Conservation (phyloP, 1,139 yeast genomes). For the Geotrichum phurueaensis region DNA sequence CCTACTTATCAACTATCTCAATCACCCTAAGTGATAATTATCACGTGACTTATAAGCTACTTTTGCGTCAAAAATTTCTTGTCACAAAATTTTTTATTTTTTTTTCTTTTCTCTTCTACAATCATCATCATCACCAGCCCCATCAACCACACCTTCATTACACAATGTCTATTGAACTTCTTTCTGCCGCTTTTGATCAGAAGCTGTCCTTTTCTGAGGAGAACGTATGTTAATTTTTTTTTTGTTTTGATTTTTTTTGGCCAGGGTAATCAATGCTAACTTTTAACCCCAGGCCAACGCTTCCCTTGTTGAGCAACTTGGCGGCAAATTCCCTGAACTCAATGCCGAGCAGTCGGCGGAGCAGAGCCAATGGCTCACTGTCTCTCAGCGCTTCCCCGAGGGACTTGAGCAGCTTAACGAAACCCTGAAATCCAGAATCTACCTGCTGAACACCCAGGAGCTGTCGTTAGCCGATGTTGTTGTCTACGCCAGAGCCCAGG, state of each 20-base stretch:
- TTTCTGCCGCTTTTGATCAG: conserved; percentile 27
- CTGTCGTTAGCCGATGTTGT: conserved; percentile 64
- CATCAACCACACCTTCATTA: neutral
- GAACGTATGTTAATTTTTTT: conserved; percentile 11
- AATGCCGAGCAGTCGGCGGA: conserved; percentile 54
- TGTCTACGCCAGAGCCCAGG: conserved; percentile 60
- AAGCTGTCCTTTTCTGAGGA: conserved; percentile 25
- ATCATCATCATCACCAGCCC: neutral
- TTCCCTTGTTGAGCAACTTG: conserved; percentile 21
- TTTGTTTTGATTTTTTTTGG: neutral
- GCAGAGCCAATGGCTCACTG: conserved; percentile 72
- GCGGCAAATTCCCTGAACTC: conserved; percentile 24
- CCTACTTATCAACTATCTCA: neutral
- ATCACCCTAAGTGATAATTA: neutral
- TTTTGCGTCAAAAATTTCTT: neutral
- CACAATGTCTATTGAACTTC: conserved; percentile 24
- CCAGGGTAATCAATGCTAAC: neutral
- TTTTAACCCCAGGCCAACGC: conserved; percentile 20
- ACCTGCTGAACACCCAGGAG: conserved; percentile 53
- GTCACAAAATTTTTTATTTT: neutral
- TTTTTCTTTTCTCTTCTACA: neutral
- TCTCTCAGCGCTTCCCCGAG: conserved; percentile 58
- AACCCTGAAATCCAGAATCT: conserved; percentile 62
- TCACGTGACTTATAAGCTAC: neutral
- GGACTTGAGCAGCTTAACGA: conserved; percentile 56